phyloP scores from a whole-genome alignment of 148 eudicot genomes.

The Camellia granthamiana region DNA sequence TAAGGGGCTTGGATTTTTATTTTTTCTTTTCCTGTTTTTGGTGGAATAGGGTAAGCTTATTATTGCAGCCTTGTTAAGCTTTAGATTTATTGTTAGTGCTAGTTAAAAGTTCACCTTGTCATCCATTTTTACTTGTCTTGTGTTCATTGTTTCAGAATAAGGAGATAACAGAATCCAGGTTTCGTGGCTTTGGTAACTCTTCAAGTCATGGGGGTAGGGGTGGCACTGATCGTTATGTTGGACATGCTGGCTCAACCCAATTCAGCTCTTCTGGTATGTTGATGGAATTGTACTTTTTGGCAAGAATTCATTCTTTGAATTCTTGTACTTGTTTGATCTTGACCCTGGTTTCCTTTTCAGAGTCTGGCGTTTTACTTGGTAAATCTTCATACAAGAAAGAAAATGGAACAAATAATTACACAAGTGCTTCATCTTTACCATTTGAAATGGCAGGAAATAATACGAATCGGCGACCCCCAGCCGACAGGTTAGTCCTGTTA shows the following conservation, averaged over 20 bases:
- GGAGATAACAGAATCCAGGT: conserved; percentile 62
- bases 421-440: conserved; percentile 29
- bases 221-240: conserved; percentile 60
- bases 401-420: conserved; percentile 43
- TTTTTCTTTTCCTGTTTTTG: background rate
- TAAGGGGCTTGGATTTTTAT: background rate
- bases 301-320: background rate
- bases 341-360: conserved; percentile 29
- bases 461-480: conserved; percentile 33
- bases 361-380: conserved; percentile 45
- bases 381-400: conserved; percentile 71
- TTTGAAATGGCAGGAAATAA: conserved; percentile 37
- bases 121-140: background rate
- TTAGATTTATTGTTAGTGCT: background rate
- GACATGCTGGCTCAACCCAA: conserved; percentile 44
- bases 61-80: background rate
- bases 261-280: conserved; percentile 54
- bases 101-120: background rate
- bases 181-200: conserved; percentile 50
- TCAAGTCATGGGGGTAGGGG: conserved; percentile 61
- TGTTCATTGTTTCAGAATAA: conserved; percentile 46
- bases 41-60: background rate
- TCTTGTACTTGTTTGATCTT: conserved; percentile 12
- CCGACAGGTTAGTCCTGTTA: conserved; percentile 35
- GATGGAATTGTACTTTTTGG: background rate